Base-by-base conservation (phyloP, 2,329 filamentous ascomycete species). In the Scopulariopsis brevicaulis region DNA sequence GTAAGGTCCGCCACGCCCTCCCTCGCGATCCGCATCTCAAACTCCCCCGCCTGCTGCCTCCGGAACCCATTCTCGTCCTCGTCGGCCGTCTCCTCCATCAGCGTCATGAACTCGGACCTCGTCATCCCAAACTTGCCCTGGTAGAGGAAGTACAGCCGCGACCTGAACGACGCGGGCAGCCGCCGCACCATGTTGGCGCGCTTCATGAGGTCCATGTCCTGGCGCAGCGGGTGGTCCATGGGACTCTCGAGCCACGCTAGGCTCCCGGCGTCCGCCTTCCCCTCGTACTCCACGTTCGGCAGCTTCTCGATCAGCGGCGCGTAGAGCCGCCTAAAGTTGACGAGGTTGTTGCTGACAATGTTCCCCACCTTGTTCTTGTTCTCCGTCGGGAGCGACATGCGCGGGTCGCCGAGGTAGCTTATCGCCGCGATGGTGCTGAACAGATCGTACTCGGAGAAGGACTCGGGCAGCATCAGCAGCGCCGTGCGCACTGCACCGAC, bases 181-280 rank as follows among this genome's bases (percentile, higher is more conserved):
- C 94, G 86, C 5, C 94, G 85, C 11, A 99, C 93, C 90, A 99
- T 99, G 71, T 99, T 99, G 20, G 89, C 90, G 59, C 94, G 85
- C 66, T 89, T 91, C 59, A 89, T 74, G 0, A 92, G 89, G 65
- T 96, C 89, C 91, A 97, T 95, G 66, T 97, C 91, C 71, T 99
- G 94, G 50, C 80, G 78, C 22, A 99, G 76, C 18, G 75, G 78
- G 63, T 89, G 79, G 63, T 94, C 84, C 28, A 82, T 77, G 14
- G 78, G 72, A 1, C 69, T 69, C 56, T 74, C 69, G 55, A 75
- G 67, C 73, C 73, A 75, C 28, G 69, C 65, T 34, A 70, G 65
- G 52, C 74, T 72, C 53, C 71, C 71, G 0, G 46, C n/a, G 20
- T 50, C 46, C 4, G 12, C n/a, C 2, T 11, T 6, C 57, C 84